Base-by-base conservation (phyloP, 2,329 filamentous ascomycete species). In the Bipolaris bicolor region DNA sequence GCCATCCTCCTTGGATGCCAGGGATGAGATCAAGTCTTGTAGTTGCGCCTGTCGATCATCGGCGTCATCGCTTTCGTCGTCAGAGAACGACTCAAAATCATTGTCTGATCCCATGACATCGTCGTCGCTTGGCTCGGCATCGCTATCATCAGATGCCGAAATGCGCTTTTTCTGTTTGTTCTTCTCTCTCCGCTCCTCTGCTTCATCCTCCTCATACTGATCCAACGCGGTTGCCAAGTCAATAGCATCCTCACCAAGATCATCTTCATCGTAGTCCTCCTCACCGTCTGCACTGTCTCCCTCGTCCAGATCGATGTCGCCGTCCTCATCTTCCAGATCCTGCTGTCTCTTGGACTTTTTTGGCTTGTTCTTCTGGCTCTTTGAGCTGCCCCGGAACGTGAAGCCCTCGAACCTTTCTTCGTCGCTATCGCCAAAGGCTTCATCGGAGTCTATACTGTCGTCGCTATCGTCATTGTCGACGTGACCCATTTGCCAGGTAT, bases 381-480 rank as follows among this genome's bases (percentile, higher is more conserved):
- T 78, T 22, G 82, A 82, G 63, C 83, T 86, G 31, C 87, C 87
- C 33, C 86, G 81, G 69, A 90, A 90, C 3, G 84, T 85, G 68
- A 89, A 96, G 10, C 87, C 90, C 62, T 92, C 87, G 64, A 96
- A 96, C 61, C 84, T 85, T 72, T 96, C 93, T 69, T 95, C 88
- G 69, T 97, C 93, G 68, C 91, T 95, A 63, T 91, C 88, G 3
- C 92, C 91, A 81, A 97, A 92, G 2, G 94, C 93, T 69, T 96
- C 91, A 72, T 90, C 88, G 64, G 86, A 89, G 71, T 90, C 88
- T 54, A 91, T 79, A 60, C 89, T 87, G 52, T 84, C 87, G 67
- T 90, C 88, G 60, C 89, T 83, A 51, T 89, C 87, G 43, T 84
- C 85, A n/a, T 58, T 53, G 47, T 84, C 85, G 20, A 88, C 86